Evolutionary conservation across 2,329 filamentous ascomycete genomes (phyloP).

Genomic region (Juglanconis sp.): DNA sequence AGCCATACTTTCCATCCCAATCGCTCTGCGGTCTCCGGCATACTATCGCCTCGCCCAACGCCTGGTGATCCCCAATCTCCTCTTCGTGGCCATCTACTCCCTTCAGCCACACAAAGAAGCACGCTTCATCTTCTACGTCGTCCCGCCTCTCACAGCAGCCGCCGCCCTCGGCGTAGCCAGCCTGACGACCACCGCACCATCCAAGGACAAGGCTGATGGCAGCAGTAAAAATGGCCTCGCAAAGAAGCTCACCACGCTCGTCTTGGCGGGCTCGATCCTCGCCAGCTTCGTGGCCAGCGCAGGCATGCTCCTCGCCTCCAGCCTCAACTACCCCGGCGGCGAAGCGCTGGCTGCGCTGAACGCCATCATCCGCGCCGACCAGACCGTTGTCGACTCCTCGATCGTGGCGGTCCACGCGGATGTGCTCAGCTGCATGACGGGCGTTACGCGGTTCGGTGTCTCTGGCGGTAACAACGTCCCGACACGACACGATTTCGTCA

Average conservation of each 20-base stretch:
- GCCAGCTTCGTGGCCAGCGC: slow-evolving; percentile 61
- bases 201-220: slow-evolving; percentile 5
- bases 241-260: slow-evolving; percentile 51
- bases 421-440: slow-evolving; percentile 68
- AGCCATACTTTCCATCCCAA: slow-evolving; percentile 52
- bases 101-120: slow-evolving; percentile 93
- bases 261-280: slow-evolving; percentile 55
- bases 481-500: slow-evolving; percentile 24
- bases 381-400: slow-evolving; percentile 27
- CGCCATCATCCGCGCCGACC: slow-evolving; percentile 30
- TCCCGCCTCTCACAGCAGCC: slow-evolving; percentile 76
- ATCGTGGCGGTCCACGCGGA: slow-evolving; percentile 57
- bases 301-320: slow-evolving; percentile 72
- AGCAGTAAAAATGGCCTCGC: slow-evolving; percentile 42
- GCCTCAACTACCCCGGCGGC: slow-evolving; percentile 91
- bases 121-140: slow-evolving; percentile 86
- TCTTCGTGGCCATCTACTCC: slow-evolving; percentile 79
- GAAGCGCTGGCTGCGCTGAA: slow-evolving; percentile 64
- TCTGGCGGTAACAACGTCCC: slow-evolving; percentile 32
- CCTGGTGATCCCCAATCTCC: slow-evolving; percentile 62
- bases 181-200: slow-evolving; percentile 48
- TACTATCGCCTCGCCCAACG: slow-evolving; percentile 41
- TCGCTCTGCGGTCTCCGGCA: slow-evolving; percentile 48
- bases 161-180: slow-evolving; percentile 71
- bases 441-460: slow-evolving; percentile 63